A percentile compares a stretch with the other conserved stretches of the same genome.
Conservation (phyloP, 1,284 basidiomycete species). For the Pseudozyma hubeiensis region DNA sequence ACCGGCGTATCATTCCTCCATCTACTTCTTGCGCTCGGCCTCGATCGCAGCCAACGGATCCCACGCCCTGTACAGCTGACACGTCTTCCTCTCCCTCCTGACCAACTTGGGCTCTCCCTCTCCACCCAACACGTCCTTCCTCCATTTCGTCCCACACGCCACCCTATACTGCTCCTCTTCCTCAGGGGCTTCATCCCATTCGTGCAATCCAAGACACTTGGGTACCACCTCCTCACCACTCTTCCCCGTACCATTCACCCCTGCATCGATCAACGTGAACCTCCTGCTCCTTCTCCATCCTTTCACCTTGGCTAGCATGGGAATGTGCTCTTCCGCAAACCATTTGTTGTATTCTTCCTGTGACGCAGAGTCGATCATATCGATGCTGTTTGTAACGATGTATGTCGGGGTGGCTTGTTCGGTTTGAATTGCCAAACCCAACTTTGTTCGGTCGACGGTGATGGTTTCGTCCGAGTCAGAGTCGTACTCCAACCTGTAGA, state of each 20-base stretch:
- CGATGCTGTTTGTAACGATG: constrained; percentile 51
- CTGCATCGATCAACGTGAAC: constrained; percentile 57
- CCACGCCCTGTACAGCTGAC: constrained; percentile 53
- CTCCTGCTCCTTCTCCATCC: constrained; percentile 60
- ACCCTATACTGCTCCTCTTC: constrained; percentile 37
- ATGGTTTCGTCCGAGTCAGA: constrained; percentile 16
- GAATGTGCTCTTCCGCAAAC: constrained; percentile 54
- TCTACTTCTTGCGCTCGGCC: background rate
- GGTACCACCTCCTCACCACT: constrained; percentile 31
- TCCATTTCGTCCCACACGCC: constrained; percentile 43
- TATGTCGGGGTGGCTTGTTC: constrained; percentile 15
- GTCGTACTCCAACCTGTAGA: constrained; percentile 63
- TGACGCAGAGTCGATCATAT: too few species aligned
- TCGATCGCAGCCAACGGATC: constrained; percentile 46
- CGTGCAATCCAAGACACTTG: constrained; percentile 45
- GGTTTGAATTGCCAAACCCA: constrained; percentile 23
- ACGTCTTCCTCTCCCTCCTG: constrained; percentile 51
- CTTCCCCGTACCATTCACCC: constrained; percentile 24
- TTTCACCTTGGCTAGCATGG: constrained; percentile 41
- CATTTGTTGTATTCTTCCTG: constrained; percentile 48
- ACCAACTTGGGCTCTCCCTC: constrained; percentile 17
- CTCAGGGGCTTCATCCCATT: constrained; percentile 14
- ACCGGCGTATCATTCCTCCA: background rate
- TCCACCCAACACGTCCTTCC: constrained; percentile 30
- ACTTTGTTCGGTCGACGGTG: background rate